These are phyloP conservation scores for Saitozyma sp. DNA, from an alignment of 768 basidiomycete genomes.

Conservation along the genomic window DNA sequence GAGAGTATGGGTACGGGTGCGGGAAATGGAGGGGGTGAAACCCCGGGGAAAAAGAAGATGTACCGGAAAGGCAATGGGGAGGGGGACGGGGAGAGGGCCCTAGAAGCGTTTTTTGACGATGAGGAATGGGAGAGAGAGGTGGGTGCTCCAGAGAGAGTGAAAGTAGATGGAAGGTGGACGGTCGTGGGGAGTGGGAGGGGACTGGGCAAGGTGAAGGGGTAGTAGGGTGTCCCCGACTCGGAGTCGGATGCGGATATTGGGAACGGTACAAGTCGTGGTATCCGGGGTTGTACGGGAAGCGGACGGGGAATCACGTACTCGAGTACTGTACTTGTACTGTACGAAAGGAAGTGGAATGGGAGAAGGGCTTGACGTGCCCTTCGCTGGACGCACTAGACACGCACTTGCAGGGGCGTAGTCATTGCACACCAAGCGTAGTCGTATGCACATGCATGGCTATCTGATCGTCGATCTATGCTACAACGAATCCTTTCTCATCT, in stretches of 20 bases:
- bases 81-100: slow-evolving; percentile 27
- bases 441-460: not conserved
- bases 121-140: slow-evolving; percentile 39
- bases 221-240: too few species aligned
- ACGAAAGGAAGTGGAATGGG: too few species aligned
- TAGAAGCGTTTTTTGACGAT: slow-evolving; percentile 38
- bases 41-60: slow-evolving; percentile 13
- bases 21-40: not conserved
- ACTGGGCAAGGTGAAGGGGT: not conserved
- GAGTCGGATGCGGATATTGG: too few species aligned
- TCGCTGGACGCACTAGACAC: too few species aligned
- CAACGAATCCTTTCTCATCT: not conserved
- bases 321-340: too few species aligned
- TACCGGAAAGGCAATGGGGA: not conserved
- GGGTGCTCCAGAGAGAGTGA: slow-evolving; percentile 10
- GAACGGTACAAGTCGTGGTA: too few species aligned
- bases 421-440: not conserved
- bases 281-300: too few species aligned
- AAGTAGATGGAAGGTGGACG: slow-evolving; percentile 28
- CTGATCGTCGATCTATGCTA: not conserved
- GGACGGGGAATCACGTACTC: too few species aligned
- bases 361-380: too few species aligned
- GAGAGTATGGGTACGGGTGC: slow-evolving; percentile 9
- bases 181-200: slow-evolving; percentile 18
- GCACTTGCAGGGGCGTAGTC: too few species aligned